Conservation (phyloP, 441 rosid species). For the Populus hybrid region DNA sequence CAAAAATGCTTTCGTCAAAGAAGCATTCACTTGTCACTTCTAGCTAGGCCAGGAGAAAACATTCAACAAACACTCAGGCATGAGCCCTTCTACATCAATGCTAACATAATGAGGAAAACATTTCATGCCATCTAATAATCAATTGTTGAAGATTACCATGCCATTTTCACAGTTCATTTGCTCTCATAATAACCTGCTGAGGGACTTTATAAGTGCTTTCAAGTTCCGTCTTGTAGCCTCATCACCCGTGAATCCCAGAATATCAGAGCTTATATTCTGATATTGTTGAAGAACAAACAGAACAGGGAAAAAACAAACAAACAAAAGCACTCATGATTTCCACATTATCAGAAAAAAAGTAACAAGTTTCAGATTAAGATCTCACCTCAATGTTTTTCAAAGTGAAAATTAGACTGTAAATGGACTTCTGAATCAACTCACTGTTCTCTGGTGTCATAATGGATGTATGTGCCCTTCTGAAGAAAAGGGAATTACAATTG, state of each 20-base stretch:
- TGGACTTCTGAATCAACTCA: constrained; percentile 75
- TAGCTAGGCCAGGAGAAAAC: background rate
- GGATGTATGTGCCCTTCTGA: constrained; percentile 73
- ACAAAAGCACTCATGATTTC: background rate
- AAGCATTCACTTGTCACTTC: background rate
- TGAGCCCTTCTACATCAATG: constrained; percentile 13
- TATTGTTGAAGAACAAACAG: constrained; percentile 1
- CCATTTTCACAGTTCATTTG: constrained; percentile 1
- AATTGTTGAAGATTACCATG: constrained; percentile 2
- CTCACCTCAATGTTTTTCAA: constrained; percentile 91
- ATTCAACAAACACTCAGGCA: constrained; percentile 3
- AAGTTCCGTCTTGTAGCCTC: constrained; percentile 77
- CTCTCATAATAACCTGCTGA: constrained; percentile 75
- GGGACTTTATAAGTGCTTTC: constrained; percentile 84
- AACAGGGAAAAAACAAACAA: background rate
- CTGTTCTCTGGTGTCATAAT: constrained; percentile 91
- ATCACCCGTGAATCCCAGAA: constrained; percentile 93
- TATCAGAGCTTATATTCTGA: constrained; percentile 93
- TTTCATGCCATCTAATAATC: constrained; percentile 11
- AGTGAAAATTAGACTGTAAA: constrained; percentile 75
- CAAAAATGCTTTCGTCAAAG: background rate
- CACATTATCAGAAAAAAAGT: background rate
- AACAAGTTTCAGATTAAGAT: background rate
- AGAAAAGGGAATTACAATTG: background rate
- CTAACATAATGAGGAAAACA: constrained; percentile 14